phyloP scores from a whole-genome alignment of 345 rosid genomes.

The Rhizophora mangle region DNA sequence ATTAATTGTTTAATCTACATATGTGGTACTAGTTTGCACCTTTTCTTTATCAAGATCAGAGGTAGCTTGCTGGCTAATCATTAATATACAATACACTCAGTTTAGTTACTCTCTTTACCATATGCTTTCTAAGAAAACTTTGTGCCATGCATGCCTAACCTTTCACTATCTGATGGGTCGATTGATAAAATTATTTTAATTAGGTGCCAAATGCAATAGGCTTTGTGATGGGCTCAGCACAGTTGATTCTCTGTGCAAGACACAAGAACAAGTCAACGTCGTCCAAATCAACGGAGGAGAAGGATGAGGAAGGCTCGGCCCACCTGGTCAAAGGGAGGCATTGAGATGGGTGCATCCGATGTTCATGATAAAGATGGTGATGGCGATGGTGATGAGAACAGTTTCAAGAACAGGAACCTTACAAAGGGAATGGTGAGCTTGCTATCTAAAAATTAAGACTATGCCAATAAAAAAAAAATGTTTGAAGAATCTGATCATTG shows the following conservation, averaged over 20 bases:
- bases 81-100: too few relatives aligned
- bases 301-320: constrained; percentile 30
- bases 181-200: neutral
- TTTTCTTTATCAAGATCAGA: too few relatives aligned
- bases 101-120: too few relatives aligned
- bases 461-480: constrained; percentile 14
- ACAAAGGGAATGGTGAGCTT: constrained; percentile 3
- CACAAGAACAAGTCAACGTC: constrained; percentile 36
- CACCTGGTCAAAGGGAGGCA: constrained; percentile 15
- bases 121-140: too few relatives aligned
- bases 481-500: too few relatives aligned
- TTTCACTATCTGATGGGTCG: too few relatives aligned
- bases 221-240: constrained; percentile 46
- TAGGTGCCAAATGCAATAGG: constrained; percentile 55
- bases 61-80: too few relatives aligned
- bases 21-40: too few relatives aligned
- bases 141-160: too few relatives aligned
- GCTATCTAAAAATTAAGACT: neutral
- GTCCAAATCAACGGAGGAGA: constrained; percentile 12
- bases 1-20: too few relatives aligned
- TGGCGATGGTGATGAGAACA: constrained; percentile 1
- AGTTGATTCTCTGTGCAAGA: constrained; percentile 41
- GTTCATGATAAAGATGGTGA: neutral
- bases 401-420: constrained; percentile 12
- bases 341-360: constrained; percentile 23